A percentile compares a stretch with the other conserved stretches of the same genome.
Conservation (phyloP, 1,284 basidiomycete species). For the Volvariella volvacea region DNA sequence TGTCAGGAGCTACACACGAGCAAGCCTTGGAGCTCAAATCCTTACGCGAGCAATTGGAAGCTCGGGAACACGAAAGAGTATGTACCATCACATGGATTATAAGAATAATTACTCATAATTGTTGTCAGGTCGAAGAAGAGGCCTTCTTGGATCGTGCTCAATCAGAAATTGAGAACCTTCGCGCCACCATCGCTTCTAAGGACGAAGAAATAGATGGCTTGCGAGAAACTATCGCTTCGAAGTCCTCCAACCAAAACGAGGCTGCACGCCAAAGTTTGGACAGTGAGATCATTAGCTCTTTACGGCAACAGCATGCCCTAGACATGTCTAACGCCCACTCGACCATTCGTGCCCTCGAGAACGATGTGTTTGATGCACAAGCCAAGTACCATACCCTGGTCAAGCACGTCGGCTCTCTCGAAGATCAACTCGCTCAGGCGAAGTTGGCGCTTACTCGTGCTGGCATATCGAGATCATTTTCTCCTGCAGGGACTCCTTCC, state of each 20-base stretch:
- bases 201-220: slow-evolving; percentile 61
- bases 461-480: slow-evolving; percentile 29
- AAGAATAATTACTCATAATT: neutral
- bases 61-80: slow-evolving; percentile 36
- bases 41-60: slow-evolving; percentile 43
- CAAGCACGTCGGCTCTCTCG: slow-evolving; percentile 54
- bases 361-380: slow-evolving; percentile 65
- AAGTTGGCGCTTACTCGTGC: slow-evolving; percentile 31
- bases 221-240: slow-evolving; percentile 31
- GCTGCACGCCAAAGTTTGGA: slow-evolving; percentile 45
- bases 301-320: slow-evolving; percentile 67
- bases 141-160: slow-evolving; percentile 56
- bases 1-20: slow-evolving; percentile 33
- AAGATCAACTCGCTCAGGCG: slow-evolving; percentile 51
- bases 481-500: slow-evolving; percentile 32
- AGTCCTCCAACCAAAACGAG: slow-evolving; percentile 22
- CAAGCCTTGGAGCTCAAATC: slow-evolving; percentile 45
- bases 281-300: slow-evolving; percentile 62
- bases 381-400: slow-evolving; percentile 65
- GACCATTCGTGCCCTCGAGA: slow-evolving; percentile 69
- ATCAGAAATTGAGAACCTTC: slow-evolving; percentile 61
- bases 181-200: slow-evolving; percentile 46
- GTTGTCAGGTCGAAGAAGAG: slow-evolving; percentile 45
- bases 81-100: slow-evolving; percentile 9
- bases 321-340: slow-evolving; percentile 76